A percentile compares a stretch with the other conserved stretches of the same genome.
Conservation (phyloP, 495 filamentous ascomycete genomes). For the Platismatia glauca region DNA sequence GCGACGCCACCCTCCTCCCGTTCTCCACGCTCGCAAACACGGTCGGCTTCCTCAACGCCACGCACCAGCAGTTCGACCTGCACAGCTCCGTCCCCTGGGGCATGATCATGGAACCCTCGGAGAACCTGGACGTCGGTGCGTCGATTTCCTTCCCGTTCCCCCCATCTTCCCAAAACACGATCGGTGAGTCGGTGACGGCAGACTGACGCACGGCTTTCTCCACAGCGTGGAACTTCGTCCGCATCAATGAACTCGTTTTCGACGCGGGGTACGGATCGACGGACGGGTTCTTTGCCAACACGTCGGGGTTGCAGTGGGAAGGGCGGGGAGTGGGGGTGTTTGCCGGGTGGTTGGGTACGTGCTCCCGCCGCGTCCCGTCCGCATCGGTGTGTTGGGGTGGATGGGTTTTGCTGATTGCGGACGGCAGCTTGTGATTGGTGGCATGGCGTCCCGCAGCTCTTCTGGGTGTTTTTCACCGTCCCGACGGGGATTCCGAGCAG, state of each 20-base stretch:
- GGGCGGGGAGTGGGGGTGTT: constrained; percentile 27
- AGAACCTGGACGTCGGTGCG: constrained; percentile 25
- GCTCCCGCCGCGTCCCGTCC: background rate
- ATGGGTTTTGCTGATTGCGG: background rate
- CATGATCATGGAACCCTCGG: constrained; percentile 26
- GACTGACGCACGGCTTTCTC: background rate
- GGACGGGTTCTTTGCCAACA: constrained; percentile 35
- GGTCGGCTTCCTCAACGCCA: constrained; percentile 37
- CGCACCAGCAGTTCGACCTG: constrained; percentile 33
- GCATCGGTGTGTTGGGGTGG: background rate
- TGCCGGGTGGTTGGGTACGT: constrained; percentile 45
- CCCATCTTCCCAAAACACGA: background rate
- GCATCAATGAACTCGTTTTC: constrained; percentile 29
- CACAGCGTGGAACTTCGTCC: constrained; percentile 27
- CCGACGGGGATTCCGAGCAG: constrained; percentile 32
- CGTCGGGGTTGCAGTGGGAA: constrained; percentile 27
- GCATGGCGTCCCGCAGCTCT: constrained; percentile 47
- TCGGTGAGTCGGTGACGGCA: background rate
- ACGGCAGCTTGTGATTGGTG: constrained; percentile 47
- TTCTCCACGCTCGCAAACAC: constrained; percentile 25
- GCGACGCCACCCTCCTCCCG: constrained; percentile 35
- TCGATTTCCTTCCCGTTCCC: background rate
- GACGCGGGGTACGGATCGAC: constrained; percentile 28
- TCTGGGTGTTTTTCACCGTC: constrained; percentile 35
- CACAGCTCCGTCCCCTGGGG: constrained; percentile 35